Base-by-base conservation (phyloP, 352 stramenopile genomes). In the Phytophthora chlamydospora region DNA sequence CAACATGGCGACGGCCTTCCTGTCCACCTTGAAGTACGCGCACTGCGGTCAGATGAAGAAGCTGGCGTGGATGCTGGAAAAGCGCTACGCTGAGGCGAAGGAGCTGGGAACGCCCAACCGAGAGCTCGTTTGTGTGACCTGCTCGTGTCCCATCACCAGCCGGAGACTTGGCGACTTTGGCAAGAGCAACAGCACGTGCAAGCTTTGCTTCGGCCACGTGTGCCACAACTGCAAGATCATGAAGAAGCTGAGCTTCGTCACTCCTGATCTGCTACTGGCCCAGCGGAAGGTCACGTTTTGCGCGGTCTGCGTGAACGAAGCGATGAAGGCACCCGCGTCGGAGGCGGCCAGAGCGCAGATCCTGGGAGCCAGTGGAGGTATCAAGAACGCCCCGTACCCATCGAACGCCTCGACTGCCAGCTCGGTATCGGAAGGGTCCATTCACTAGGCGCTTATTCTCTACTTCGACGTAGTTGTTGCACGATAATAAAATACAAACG, bases 1-100 rank as follows among this genome's bases (percentile, higher is more conserved):
- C 6, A 67, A 57, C 35, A 73, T 73, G 65, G 69, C 69, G 0
- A 66, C 67, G 6, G 39, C 60, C 5, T 75, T 71, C 29, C 32
- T 78, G 44, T 76, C 70, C 12, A 67, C 68, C 4, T 31, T 73
- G 0, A 78, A 71, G 48, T 75, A 71, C 38, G 65, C 63, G 5
- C 63, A 82, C 33, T 82, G 70, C 49, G 62, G 70, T 6, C 66
- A 79, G 40, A 77, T 82, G 70, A 77, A 79, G 40, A 82, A 82
- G 35, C 63, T 82, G 7, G 49, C 65, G 2, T 79, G 61, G 62
- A 68, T 77, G 62, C 46, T 78, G 19, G 65, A 72, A 42, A 71
- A 75, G 17, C 60, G 62, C 29, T 72, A 68, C 59, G 46, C 36
- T 0, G 55, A 71, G 39, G 52, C 66, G 33, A 71, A 75, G 16